Evolutionary conservation across 108 stramenopile genomes (phyloP), one percentile per base, ranked within the genome.

Genomic region (Conticribra weissflogii): DNA sequence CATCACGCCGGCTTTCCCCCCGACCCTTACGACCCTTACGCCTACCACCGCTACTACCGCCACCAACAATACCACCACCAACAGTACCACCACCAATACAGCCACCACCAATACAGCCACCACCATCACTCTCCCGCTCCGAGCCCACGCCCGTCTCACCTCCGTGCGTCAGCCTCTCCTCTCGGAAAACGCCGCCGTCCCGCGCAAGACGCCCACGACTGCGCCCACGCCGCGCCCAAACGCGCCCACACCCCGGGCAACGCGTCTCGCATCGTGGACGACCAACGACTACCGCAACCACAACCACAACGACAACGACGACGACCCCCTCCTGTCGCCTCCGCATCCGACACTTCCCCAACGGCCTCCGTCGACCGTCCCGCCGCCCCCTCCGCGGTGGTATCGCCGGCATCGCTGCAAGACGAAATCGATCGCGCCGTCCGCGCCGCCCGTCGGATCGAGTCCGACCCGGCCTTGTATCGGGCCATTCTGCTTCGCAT

Each of bases 401-500:
- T 61, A 41, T 41, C 51, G 24, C n/a, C n/a, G n/a, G n/a, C n/a
- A n/a, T n/a, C n/a, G n/a, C n/a, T n/a, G n/a, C n/a, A n/a, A n/a
- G n/a, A n/a, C n/a, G 61, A 63, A 22, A 56, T 30, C 16, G 31
- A 30, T 5, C 61, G 29, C 1, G 71, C 52, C 29, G 50, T 33
- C 25, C 31, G 51, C 30, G 29, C 58, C 5, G 59, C 70, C 2
- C 15, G 25, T 2, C 51, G 61, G 25, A 61, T 72, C 23, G 53
- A 63, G 28, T 21, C 25, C 14, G 71, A 72, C 32, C 21, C 57
- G 12, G 34, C 25, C 14, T 33, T 72, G 25, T 72, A 63, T 24
- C 41, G 71, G 12, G 71, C 71, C n/a, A 36, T 72, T 3, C 48
- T 72, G 46, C 24, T 72, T 19, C 61, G 56, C 14, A 72, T 72